Conservation (phyloP, 345 rosid genomes). For the Eucalyptus dawsonii region DNA sequence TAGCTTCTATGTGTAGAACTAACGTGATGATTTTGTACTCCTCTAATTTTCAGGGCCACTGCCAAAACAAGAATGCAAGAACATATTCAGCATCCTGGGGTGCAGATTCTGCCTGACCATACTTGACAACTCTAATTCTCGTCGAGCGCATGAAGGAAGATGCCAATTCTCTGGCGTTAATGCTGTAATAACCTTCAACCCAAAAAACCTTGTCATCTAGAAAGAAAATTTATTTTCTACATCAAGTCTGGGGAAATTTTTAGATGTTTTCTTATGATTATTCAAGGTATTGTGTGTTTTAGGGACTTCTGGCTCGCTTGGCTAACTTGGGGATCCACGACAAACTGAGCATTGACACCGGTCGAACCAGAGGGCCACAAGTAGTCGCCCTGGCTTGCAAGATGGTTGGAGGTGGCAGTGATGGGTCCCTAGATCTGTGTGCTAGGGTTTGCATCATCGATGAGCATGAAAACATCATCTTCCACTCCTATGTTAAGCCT, state of each 20-base stretch:
- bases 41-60: conserved; percentile 39
- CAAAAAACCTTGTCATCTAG: neutral
- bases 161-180: conserved; percentile 40
- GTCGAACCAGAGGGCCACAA: conserved; percentile 27
- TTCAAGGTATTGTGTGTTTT: neutral
- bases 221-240: neutral
- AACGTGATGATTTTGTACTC: neutral
- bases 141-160: conserved; percentile 64
- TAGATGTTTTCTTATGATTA: neutral
- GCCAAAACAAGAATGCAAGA: conserved; percentile 88
- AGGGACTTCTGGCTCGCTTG: conserved; percentile 48
- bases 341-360: conserved; percentile 29
- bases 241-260: neutral
- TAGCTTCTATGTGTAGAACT: neutral
- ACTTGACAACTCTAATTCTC: conserved; percentile 49
- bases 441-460: conserved; percentile 77
- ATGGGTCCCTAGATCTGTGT: conserved; percentile 70
- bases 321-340: conserved; percentile 62
- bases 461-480: conserved; percentile 58
- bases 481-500: conserved; percentile 76
- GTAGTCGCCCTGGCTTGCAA: conserved; percentile 79
- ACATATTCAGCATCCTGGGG: conserved; percentile 52
- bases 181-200: conserved; percentile 8
- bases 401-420: conserved; percentile 94
- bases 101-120: conserved; percentile 69